Conservation (phyloP, 2,329 filamentous ascomycete species). For the Cylindrodendrum hubeiense region DNA sequence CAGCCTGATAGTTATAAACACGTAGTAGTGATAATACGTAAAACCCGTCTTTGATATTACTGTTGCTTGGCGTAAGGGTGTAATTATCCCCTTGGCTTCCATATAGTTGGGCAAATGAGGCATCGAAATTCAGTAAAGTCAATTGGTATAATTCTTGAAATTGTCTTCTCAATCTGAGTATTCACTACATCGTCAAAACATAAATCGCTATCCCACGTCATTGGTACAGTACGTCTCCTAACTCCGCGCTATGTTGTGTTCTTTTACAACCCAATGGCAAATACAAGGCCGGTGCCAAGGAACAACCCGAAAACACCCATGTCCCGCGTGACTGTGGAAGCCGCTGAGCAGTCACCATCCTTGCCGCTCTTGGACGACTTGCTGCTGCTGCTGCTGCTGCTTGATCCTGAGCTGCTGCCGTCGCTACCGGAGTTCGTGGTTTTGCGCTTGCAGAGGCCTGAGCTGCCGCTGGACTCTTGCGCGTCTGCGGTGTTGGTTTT, state of each 20-base stretch:
- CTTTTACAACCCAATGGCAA: constrained; percentile 13
- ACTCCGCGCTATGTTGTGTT: neutral
- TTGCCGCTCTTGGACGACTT: neutral
- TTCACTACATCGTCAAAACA: neutral
- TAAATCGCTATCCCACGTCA: neutral
- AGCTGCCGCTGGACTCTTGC: neutral
- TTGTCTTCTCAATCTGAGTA: neutral
- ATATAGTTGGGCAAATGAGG: neutral
- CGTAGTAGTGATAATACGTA: too few species aligned
- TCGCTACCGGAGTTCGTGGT: neutral
- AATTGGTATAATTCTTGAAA: neutral
- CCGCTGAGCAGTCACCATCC: constrained; percentile 24
- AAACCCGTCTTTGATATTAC: too few species aligned
- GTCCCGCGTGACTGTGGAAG: neutral
- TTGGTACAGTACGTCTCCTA: too few species aligned
- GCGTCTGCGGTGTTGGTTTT: neutral
- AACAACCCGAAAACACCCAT: constrained; percentile 22
- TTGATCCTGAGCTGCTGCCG: neutral
- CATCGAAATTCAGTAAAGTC: neutral
- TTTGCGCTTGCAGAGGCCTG: constrained; percentile 25
- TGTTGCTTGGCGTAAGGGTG: too few species aligned
- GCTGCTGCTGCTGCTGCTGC: neutral
- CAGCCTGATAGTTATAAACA: too few species aligned
- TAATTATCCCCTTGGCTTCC: neutral
- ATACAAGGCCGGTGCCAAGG: constrained; percentile 14